phyloP scores from a whole-genome alignment of 345 rosid species.

The Ceriops tagal region DNA sequence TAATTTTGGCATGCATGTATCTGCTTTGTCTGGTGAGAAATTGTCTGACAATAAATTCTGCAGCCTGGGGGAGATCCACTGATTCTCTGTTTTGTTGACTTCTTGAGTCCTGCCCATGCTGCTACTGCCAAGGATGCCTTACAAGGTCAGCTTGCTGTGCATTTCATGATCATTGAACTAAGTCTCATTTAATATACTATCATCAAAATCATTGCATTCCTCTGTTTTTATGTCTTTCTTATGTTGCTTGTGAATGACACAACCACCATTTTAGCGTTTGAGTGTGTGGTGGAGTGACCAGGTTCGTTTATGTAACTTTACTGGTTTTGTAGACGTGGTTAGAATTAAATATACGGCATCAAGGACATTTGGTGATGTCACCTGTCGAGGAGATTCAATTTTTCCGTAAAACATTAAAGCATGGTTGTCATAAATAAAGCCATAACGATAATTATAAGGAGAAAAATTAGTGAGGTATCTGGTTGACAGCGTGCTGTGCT shows the following conservation, averaged over 20 bases:
- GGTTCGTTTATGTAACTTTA: not conserved
- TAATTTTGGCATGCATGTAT: too few species aligned
- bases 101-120: slow-evolving; percentile 62
- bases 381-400: not conserved
- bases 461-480: not conserved
- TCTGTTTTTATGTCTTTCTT: not conserved
- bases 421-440: not conserved
- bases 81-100: slow-evolving; percentile 69
- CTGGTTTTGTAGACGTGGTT: not conserved
- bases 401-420: not conserved
- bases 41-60: slow-evolving; percentile 12
- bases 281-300: not conserved
- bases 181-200: too few species aligned
- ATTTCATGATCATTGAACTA: not conserved
- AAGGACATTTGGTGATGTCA: not conserved
- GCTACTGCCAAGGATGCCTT: slow-evolving; percentile 66
- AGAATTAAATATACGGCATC: not conserved
- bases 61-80: slow-evolving; percentile 62
- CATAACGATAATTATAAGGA: not conserved
- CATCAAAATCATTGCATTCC: not conserved
- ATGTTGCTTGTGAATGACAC: not conserved
- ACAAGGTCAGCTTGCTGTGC: slow-evolving; percentile 47
- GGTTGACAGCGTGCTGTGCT: not conserved
- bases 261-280: not conserved
- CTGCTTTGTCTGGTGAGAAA: slow-evolving; percentile 2